A percentile compares a stretch with the other conserved stretches of the same genome.
phyloP scores from a whole-genome alignment of 345 rosid species.

The Noccaea caerulescens region DNA sequence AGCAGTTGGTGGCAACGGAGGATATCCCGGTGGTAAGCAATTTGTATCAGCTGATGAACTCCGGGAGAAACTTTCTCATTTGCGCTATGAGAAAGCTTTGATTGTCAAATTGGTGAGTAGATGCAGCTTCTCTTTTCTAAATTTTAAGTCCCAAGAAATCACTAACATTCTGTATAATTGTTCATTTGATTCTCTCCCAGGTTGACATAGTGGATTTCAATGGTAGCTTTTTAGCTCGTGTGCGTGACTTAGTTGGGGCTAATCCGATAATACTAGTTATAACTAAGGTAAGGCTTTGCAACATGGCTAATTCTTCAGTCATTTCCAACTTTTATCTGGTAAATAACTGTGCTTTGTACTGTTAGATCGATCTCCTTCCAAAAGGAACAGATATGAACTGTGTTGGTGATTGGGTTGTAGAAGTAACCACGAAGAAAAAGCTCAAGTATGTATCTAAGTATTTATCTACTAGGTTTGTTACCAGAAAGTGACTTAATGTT shows the following conservation, averaged over 20 bases:
- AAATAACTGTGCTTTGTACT: slow-evolving; percentile 33
- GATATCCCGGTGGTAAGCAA: slow-evolving; percentile 90
- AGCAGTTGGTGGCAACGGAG: slow-evolving; percentile 98
- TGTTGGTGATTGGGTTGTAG: slow-evolving; percentile 97
- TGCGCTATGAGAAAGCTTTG: slow-evolving; percentile 77
- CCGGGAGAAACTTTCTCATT: slow-evolving; percentile 80
- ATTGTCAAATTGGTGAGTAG: slow-evolving; percentile 76
- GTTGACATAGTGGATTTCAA: slow-evolving; percentile 96
- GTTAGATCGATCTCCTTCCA: slow-evolving; percentile 89
- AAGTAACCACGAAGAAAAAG: slow-evolving; percentile 75
- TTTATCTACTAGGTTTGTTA: not conserved
- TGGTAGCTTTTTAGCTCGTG: slow-evolving; percentile 90
- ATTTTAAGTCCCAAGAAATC: not conserved
- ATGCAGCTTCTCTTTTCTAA: not conserved
- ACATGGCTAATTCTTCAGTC: not conserved
- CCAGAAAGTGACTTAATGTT: not conserved
- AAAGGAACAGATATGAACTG: slow-evolving; percentile 92
- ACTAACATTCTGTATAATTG: not conserved
- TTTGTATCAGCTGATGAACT: slow-evolving; percentile 87
- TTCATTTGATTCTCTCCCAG: slow-evolving; percentile 48
- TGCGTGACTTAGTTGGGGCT: slow-evolving; percentile 89
- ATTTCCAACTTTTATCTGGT: not conserved
- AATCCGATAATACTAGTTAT: slow-evolving; percentile 89
- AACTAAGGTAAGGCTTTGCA: slow-evolving; percentile 63
- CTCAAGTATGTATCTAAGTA: slow-evolving; percentile 61